Conservation (phyloP, 2,329 filamentous ascomycete genomes). For the Sclerotinia trifoliorum region DNA sequence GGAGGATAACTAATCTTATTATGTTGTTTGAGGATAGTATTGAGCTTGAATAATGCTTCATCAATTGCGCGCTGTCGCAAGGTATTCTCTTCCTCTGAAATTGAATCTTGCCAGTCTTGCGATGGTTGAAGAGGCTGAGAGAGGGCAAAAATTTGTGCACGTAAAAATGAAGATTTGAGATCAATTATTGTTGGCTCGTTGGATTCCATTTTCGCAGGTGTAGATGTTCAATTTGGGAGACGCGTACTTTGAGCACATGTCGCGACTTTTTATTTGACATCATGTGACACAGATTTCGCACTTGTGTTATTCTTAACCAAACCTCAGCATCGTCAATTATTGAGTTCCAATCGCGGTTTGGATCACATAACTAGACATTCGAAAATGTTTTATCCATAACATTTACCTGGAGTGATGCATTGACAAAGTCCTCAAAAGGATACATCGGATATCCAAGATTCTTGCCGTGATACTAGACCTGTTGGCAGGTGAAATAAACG, state of each 20-base stretch:
- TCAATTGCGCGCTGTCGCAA: conserved; percentile 51
- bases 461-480: too few relatives aligned
- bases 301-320: too few relatives aligned
- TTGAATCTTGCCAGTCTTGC: conserved; percentile 43
- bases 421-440: too few relatives aligned
- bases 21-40: conserved; percentile 63
- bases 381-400: too few relatives aligned
- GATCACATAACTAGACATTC: too few relatives aligned
- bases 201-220: background rate
- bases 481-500: too few relatives aligned
- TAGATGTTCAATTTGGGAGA: conserved; percentile 3
- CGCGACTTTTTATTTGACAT: background rate
- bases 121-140: conserved; percentile 43
- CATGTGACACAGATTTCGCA: background rate
- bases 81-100: conserved; percentile 45
- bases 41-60: conserved; percentile 57
- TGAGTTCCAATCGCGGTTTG: too few relatives aligned
- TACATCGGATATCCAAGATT: too few relatives aligned
- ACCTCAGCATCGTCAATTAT: too few relatives aligned
- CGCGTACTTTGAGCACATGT: background rate
- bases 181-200: conserved; percentile 53
- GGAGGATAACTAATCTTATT: conserved; percentile 64
- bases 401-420: too few relatives aligned
- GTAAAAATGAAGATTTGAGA: conserved; percentile 58
- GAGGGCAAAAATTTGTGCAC: conserved; percentile 39